These are phyloP conservation scores for Aspergillus bombycis DNA, from an alignment of 2,329 filamentous ascomycete species.

Conservation along the genomic window DNA sequence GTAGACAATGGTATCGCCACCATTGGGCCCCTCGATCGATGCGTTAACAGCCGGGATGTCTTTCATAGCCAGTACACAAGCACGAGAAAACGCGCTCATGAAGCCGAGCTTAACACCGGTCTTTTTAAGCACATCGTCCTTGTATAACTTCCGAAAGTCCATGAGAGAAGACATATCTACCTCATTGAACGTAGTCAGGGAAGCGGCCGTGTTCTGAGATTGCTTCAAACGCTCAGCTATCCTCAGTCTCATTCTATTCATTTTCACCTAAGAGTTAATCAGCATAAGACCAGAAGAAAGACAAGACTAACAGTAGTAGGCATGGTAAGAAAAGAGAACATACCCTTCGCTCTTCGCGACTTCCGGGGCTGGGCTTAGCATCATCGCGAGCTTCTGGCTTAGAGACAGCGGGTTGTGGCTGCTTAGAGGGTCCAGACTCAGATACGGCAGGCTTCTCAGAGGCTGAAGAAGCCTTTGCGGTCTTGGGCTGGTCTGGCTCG, in stretches of 20 bases:
- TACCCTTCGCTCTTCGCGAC: conserved; percentile 85
- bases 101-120: conserved; percentile 98
- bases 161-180: conserved; percentile 98
- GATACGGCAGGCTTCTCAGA: conserved; percentile 47
- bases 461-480: conserved; percentile 35
- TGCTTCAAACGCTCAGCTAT: conserved; percentile 98
- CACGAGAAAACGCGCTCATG: conserved; percentile 96
- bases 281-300: background rate
- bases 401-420: conserved; percentile 24
- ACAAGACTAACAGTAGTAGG: background rate
- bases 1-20: conserved; percentile 97
- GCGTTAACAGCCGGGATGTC: conserved; percentile 95
- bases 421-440: conserved; percentile 28
- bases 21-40: conserved; percentile 92
- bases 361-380: conserved; percentile 58
- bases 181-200: conserved; percentile 97
- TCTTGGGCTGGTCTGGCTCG: conserved; percentile 32
- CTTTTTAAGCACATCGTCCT: conserved; percentile 94
- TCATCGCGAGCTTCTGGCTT: conserved; percentile 24
- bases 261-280: conserved; percentile 73
- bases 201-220: conserved; percentile 97
- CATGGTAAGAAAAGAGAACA: conserved; percentile 37
- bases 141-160: conserved; percentile 96
- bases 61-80: conserved; percentile 87
- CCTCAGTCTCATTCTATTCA: conserved; percentile 98